Conservation (phyloP, 495 filamentous ascomycete genomes). For the Penicillium coffeae region DNA sequence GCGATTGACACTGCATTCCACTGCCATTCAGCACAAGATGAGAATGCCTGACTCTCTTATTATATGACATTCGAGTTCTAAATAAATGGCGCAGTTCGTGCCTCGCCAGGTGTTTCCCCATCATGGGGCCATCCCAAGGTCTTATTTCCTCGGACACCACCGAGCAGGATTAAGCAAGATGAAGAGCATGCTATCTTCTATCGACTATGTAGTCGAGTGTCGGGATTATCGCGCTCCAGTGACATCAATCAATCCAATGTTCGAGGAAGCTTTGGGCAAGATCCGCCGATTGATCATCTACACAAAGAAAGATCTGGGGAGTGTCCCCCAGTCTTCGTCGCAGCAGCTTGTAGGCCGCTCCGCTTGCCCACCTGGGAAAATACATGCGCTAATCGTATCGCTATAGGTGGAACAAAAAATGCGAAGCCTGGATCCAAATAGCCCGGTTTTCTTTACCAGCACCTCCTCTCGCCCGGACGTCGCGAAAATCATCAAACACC, state of each 20-base stretch:
- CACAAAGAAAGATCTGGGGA: constrained; percentile 80
- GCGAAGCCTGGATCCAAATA: constrained; percentile 53
- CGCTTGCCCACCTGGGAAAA: background rate
- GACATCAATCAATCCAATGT: constrained; percentile 84
- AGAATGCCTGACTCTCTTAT: constrained; percentile 9
- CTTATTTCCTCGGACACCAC: constrained; percentile 98
- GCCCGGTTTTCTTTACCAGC: constrained; percentile 62
- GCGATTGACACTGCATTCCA: background rate
- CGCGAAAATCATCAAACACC: constrained; percentile 53
- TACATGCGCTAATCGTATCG: constrained; percentile 1
- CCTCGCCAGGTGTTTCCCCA: constrained; percentile 69
- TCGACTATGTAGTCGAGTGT: constrained; percentile 91
- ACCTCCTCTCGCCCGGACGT: constrained; percentile 47
- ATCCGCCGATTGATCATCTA: constrained; percentile 79
- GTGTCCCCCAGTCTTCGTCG: constrained; percentile 23
- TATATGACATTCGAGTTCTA: background rate
- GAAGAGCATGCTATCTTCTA: constrained; percentile 72
- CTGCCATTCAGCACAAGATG: background rate
- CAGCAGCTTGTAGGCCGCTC: constrained; percentile 28
- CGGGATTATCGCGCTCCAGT: constrained; percentile 89
- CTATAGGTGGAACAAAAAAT: constrained; percentile 45
- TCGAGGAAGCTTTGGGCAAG: constrained; percentile 70
- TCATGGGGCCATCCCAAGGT: constrained; percentile 70
- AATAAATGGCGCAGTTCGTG: constrained; percentile 51
- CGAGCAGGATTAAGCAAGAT: constrained; percentile 76